Base-by-base conservation (phyloP, 352 stramenopile species). In the Globisporangium recalcitrans region DNA sequence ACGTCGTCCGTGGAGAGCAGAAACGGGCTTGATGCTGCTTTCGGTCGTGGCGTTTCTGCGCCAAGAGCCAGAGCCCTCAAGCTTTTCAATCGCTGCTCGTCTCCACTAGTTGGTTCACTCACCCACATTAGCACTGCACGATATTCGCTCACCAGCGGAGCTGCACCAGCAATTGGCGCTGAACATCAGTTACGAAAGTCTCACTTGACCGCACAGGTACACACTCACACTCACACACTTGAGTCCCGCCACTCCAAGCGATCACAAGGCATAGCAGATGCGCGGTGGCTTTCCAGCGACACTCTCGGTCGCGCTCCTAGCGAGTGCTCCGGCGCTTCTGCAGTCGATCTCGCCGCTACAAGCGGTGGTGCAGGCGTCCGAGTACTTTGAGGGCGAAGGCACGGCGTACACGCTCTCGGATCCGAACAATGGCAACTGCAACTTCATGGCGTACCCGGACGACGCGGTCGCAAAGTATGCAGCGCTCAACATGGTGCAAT, bases 401-500 rank as follows among this genome's bases (percentile, higher is more conserved):
- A 85, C 75, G 10, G 64, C 71, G 19, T 85, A 87, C 62, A 80
- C 72, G 6, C 64, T 82, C 27, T 70, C 67, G 3, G 58, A 77
- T 6, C 21, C 72, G 2, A 76, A 61, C 53, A 65, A 66, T 0
- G 78, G 78, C 57, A 85, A 85, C 38, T 90, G 82, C 69, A 88
- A 86, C 62, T 85, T 90, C 54, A 90, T 90, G 80, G 70, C 69
- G 60, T 74, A 77, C 56, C 74, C 72, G 0, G 52, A 58, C 3
- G 63, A 68, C 4, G 72, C 83, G 0, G 73, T 42, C 7, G 74
- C 70, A 48, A 84, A 87, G 48, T 87, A 90, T 52, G 78, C 81
- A 1, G 82, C 82, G n/a, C 64, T 92, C 54, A 92, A 90, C 67
- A 68, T 60, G 22, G 44, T 65, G 1, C 80, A 88, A 65, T 90